phyloP scores from a whole-genome alignment of 2,329 filamentous ascomycete genomes.

The Colletotrichum simmondsii region DNA sequence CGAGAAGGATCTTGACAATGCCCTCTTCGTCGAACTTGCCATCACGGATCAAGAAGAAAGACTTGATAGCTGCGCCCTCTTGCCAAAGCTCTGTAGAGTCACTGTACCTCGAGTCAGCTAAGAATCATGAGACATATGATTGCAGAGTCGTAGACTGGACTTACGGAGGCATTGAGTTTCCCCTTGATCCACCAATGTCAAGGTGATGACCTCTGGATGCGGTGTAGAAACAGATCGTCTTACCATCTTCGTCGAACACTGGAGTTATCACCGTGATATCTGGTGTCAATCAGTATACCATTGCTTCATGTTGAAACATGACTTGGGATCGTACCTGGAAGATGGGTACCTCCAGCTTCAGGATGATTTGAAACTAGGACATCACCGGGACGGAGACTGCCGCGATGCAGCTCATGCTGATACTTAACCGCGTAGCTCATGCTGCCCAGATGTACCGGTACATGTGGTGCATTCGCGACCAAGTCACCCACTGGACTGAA shows the following conservation, averaged over 20 bases:
- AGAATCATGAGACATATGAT: slow-evolving; percentile 52
- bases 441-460: slow-evolving; percentile 82
- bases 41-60: slow-evolving; percentile 78
- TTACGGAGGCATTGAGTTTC: too few species aligned
- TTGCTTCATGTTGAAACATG: too few species aligned
- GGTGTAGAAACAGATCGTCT: slow-evolving; percentile 83
- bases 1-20: slow-evolving; percentile 75
- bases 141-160: too few species aligned
- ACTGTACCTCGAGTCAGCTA: slow-evolving; percentile 84
- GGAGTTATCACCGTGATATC: slow-evolving; percentile 83
- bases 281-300: too few species aligned
- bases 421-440: slow-evolving; percentile 85
- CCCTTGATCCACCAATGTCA: slow-evolving; percentile 75
- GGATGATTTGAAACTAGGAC: slow-evolving; percentile 87
- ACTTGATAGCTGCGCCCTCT: slow-evolving; percentile 71
- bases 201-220: slow-evolving; percentile 84
- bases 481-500: slow-evolving; percentile 81
- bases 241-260: slow-evolving; percentile 68
- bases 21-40: slow-evolving; percentile 82
- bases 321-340: slow-evolving; percentile 60
- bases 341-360: slow-evolving; percentile 83
- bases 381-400: slow-evolving; percentile 80
- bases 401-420: slow-evolving; percentile 82
- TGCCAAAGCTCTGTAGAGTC: slow-evolving; percentile 73
- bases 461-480: slow-evolving; percentile 82